Evolutionary conservation across 2,329 filamentous ascomycete species (phyloP), one percentile per base, ranked within the genome.

Genomic region (Conoideocrella luteorostrata): DNA sequence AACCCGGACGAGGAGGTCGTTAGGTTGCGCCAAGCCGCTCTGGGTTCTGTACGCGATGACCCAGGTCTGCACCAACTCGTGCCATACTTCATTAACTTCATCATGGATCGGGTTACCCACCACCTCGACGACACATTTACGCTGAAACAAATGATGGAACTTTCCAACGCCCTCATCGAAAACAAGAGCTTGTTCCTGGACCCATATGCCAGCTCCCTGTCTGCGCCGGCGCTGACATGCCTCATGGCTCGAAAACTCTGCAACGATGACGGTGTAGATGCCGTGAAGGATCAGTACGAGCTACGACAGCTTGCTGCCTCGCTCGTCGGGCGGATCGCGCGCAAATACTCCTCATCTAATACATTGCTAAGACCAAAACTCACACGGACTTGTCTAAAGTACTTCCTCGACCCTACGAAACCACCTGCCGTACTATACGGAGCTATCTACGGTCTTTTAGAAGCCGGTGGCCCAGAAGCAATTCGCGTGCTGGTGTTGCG

Each of bases 41-140:
- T 96, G 26, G 84, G 87, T 41, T 94, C 88, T 21, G 79, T 98
- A 20, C 77, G 84, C 39, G 86, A 88, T 45, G 93, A 98, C 58
- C 89, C 93, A 0, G 91, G 91, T 29, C 78, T 97, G 30, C 93
- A 98, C 61, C 93, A 98, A 65, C 79, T 98, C 9, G 82, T 95
- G 22, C 93, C 93, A 0, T 98, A 98, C 67, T 96, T 97, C 56
- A 84, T 95, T 47, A 89, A 94, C 62, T 97, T 95, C 63, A 86
- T 97, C 56, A 84, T 89, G 17, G 91, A 96, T 62, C 93, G 95
- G 65, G 88, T 98, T 40, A 97, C 93, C 1, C 93, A 98, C 63
- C 86, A 84, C 53, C 77, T 95, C 51, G 90, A 95, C 66, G 87
- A 95, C 62, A 77, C 90, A 3, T 96, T 96, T 60, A 80, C 89